A percentile compares a stretch with the other conserved stretches of the same genome.
These are phyloP conservation scores for Tephrocybe sp. DNA, from an alignment of 768 basidiomycete genomes.

Conservation along the genomic window DNA sequence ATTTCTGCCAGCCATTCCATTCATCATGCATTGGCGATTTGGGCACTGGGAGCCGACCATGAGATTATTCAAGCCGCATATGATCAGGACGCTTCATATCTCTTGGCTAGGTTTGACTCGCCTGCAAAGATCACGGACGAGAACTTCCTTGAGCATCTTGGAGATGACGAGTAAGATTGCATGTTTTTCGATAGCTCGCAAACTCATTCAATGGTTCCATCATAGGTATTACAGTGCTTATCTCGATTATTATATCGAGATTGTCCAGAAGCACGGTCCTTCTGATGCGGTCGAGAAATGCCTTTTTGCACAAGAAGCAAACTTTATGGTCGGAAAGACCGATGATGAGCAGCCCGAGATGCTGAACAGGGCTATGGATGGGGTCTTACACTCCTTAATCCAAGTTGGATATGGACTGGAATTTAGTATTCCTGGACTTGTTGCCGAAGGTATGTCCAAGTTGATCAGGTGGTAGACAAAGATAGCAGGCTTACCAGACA, in stretches of 20 bases:
- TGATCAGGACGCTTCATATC: slow-evolving; percentile 26
- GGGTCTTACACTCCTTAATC: slow-evolving; percentile 63
- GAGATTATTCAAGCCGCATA: slow-evolving; percentile 32
- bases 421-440: slow-evolving; percentile 54
- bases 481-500: not conserved
- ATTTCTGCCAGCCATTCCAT: slow-evolving; percentile 19
- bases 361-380: slow-evolving; percentile 51
- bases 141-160: slow-evolving; percentile 55
- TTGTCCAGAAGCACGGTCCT: slow-evolving; percentile 38
- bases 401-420: slow-evolving; percentile 62
- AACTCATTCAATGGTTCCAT: not conserved
- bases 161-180: slow-evolving; percentile 45
- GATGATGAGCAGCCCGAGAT: slow-evolving; percentile 34
- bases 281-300: slow-evolving; percentile 46
- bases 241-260: slow-evolving; percentile 42
- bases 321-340: slow-evolving; percentile 28
- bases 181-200: not conserved
- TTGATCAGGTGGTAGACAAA: not conserved
- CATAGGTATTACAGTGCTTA: slow-evolving; percentile 54
- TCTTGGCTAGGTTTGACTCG: slow-evolving; percentile 32
- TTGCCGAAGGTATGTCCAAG: slow-evolving; percentile 53
- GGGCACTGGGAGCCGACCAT: slow-evolving; percentile 21
- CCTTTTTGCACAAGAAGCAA: slow-evolving; percentile 47
- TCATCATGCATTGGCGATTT: slow-evolving; percentile 24
- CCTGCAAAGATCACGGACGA: slow-evolving; percentile 38